Evolutionary conservation across 1,284 basidiomycete species (phyloP), one percentile per base, ranked within the genome.

Genomic region (Leccinum variabile): DNA sequence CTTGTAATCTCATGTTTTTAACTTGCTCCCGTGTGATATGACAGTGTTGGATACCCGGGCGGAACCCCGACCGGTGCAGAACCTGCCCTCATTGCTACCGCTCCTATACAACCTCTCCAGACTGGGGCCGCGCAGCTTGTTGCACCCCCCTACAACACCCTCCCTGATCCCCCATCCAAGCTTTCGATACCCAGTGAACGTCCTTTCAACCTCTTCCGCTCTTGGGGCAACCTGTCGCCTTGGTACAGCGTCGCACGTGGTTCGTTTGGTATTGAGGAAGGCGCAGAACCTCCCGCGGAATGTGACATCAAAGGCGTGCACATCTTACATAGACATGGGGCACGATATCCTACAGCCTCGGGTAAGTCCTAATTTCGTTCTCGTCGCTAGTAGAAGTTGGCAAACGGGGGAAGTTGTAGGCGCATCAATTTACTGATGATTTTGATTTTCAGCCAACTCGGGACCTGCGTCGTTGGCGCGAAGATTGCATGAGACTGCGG

Each of bases 41-140:
- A 32, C 55, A 74, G 75, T 66, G 85, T 95, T 11, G 94, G 94
- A 52, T 90, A 93, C 72, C 82, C 89, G 13, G 94, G 94, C 9
- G 84, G 82, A 10, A 95, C 93, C 1, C 91, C 91, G 0, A 95
- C 94, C 0, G 94, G 94, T 11, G 87, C 84, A 11, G 94, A 95
- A 76, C 81, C 94, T 3, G 92, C 82, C 2, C 78, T 95, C 25
- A 82, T 95, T 18, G 83, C 81, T 5, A 95, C 93, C 1, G 93
- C 91, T 0, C 90, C 92, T 6, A 78, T 82, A 7, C 89, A 91
- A 64, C 92, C 92, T 9, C 72, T 89, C 13, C 89, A 93, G 66
- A 86, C 87, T 1, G 88, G 85, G 11, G 85, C 88, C 14, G 81
- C 88, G 1, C 83, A 89, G 54, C 83, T 94, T 49, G 79, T 92